A percentile compares a stretch with the other conserved stretches of the same genome.
Conservation (phyloP, 148 eudicot genomes). For the Diospyros lotus region DNA sequence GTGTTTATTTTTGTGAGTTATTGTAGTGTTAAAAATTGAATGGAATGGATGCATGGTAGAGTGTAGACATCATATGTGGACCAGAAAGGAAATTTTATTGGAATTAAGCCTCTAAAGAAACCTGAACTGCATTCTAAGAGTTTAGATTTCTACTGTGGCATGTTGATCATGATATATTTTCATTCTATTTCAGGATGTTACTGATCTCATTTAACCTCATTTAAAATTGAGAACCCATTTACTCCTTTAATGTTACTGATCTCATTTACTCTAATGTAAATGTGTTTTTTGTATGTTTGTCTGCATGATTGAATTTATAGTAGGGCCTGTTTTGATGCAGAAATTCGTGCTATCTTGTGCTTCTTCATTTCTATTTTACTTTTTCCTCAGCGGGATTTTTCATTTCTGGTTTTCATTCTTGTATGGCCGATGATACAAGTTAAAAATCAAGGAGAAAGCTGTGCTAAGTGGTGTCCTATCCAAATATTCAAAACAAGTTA, state of each 20-base stretch:
- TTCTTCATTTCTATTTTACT: not conserved
- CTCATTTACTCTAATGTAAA: no score
- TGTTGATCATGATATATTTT: no score
- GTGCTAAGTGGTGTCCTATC: slow-evolving; percentile 61
- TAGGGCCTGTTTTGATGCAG: no score
- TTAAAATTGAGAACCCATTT: no score
- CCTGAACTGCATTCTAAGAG: not conserved
- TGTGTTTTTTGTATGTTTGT: no score
- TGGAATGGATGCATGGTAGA: not conserved
- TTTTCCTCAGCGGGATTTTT: no score
- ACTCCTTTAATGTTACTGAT: no score
- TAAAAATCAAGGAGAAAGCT: slow-evolving; percentile 65
- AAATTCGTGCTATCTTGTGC: not conserved
- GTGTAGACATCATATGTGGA: not conserved
- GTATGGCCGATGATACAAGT: slow-evolving; percentile 41
- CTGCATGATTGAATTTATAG: no score
- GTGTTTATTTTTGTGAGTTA: not conserved
- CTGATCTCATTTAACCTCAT: no score
- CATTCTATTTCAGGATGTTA: no score
- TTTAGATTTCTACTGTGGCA: not conserved
- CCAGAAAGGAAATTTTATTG: not conserved
- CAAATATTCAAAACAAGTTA: slow-evolving; percentile 47
- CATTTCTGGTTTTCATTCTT: not conserved
- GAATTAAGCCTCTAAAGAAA: not conserved
- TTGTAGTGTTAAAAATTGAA: not conserved